These are phyloP conservation scores for Centrapalus pauciflorus DNA, from an alignment of 129 eudicot genomes.

Conservation along the genomic window DNA sequence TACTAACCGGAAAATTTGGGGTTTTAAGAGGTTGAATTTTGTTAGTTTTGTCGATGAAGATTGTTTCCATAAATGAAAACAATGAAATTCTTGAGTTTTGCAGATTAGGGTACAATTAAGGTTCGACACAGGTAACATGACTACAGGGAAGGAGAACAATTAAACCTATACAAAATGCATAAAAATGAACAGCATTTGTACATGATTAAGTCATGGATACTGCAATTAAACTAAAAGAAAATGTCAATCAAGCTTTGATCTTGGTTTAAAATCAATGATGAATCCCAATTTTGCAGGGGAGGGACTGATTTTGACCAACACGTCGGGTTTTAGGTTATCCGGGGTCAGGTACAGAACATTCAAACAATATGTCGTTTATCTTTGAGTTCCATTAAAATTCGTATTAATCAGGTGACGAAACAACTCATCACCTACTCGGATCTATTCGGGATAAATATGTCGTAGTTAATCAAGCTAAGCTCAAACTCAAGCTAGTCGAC, in stretches of 20 bases:
- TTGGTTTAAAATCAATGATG: not conserved
- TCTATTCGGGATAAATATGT: too few species aligned
- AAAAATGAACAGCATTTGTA: not conserved
- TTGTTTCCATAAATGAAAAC: not conserved
- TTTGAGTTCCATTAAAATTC: too few species aligned
- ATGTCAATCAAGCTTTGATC: not conserved
- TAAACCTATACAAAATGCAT: conserved; percentile 4
- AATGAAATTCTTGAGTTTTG: conserved; percentile 1
- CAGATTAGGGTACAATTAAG: conserved; percentile 3
- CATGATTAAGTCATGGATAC: not conserved
- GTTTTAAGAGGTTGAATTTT: not conserved
- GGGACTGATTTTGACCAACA: too few species aligned
- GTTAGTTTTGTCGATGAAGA: conserved; percentile 11
- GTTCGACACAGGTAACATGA: conserved; percentile 19
- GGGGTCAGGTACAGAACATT: too few species aligned
- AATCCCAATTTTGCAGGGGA: not conserved
- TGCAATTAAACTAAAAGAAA: not conserved
- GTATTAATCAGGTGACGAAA: too few species aligned
- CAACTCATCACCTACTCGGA: too few species aligned
- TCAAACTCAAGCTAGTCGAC: too few species aligned
- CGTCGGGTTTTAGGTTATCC: too few species aligned
- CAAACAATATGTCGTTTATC: too few species aligned
- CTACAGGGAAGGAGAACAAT: not conserved
- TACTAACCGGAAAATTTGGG: not conserved
- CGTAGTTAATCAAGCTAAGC: too few species aligned